Evolutionary conservation across 2,329 filamentous ascomycete species (phyloP), one percentile per base, ranked within the genome.

Genomic region (Exophiala xenobiotica): DNA sequence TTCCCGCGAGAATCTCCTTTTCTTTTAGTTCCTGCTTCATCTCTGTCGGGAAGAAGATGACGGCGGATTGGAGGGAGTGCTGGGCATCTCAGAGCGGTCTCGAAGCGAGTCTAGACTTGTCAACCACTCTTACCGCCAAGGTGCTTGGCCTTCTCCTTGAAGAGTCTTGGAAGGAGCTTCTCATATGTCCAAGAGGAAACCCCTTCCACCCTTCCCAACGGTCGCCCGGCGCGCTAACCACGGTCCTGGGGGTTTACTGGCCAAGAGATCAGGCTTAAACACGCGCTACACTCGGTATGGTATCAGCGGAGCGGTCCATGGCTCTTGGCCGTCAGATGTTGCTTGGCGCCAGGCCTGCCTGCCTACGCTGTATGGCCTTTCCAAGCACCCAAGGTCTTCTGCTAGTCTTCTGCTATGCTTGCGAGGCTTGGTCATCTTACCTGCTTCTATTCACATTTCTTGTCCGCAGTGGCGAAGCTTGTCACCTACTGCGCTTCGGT

Each of bases 311-410:
- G 44, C n/a, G 16, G 33, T 35, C 51, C 35, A 41, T 20, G 31
- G 14, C 37, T 35, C 51, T 54, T 54, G 51, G 51, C 51, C 49
- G 51, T 54, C 46, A 43, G 51, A 54, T 37, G 27, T 37, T 19
- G 33, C 51, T 54, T 46, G 51, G 51, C 51, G 51, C 51, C 46
- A 20, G 40, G 40, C 19, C 19, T 12, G 35, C 7, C 46, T 33
- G 38, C 23, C 26, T 33, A 46, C 40, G 46, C 46, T 40, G 41
- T 44, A 14, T 26, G 5, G 22, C 42, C 45, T 47, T 47, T 27
- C 33, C 19, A 23, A 41, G n/a, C n/a, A n/a, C n/a, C n/a, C n/a
- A n/a, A n/a, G n/a, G n/a, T n/a, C n/a, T n/a, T n/a, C n/a, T n/a
- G n/a, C n/a, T 41, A 16, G 33, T 24, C 39, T 39, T 14, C 33